These are phyloP conservation scores for Nepenthes alata DNA, from an alignment of 179 eudicot species.

Conservation along the genomic window DNA sequence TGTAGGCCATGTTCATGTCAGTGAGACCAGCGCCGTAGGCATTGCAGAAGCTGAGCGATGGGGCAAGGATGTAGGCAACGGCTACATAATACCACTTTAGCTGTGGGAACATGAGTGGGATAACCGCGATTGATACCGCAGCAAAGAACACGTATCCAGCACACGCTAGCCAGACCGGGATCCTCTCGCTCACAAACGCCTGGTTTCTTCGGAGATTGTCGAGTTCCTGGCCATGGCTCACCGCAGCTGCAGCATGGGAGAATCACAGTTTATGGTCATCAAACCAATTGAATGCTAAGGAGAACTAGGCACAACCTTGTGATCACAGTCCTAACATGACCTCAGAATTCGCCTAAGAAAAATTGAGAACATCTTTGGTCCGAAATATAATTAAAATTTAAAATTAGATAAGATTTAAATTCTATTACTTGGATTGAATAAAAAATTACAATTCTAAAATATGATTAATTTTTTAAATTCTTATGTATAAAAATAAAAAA, in stretches of 20 bases:
- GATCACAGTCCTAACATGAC: no score
- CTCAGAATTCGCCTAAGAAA: no score
- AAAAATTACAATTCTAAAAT: no score
- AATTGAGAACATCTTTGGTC: no score
- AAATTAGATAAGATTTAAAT: no score
- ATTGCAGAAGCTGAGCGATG: slow-evolving; percentile 69
- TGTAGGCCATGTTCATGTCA: slow-evolving; percentile 85
- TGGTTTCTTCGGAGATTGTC: slow-evolving; percentile 42
- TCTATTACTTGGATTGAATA: no score
- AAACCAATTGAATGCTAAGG: no score
- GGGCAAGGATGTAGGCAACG: slow-evolving; percentile 59
- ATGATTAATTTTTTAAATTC: no score
- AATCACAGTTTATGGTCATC: not conserved
- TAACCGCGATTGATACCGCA: slow-evolving; percentile 37
- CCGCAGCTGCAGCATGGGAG: slow-evolving; percentile 15
- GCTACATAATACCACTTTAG: slow-evolving; percentile 68
- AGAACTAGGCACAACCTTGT: no score
- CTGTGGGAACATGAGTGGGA: slow-evolving; percentile 67
- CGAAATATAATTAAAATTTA: no score
- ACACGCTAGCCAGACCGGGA: slow-evolving; percentile 62
- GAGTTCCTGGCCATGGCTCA: slow-evolving; percentile 10
- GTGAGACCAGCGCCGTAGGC: slow-evolving; percentile 88
- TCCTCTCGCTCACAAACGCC: slow-evolving; percentile 49
- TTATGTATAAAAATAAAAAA: no score
- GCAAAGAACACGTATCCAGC: slow-evolving; percentile 50